A percentile compares a stretch with the other conserved stretches of the same genome.
phyloP scores from a whole-genome alignment of 148 eudicot genomes.

The Nyssa sinensis region DNA sequence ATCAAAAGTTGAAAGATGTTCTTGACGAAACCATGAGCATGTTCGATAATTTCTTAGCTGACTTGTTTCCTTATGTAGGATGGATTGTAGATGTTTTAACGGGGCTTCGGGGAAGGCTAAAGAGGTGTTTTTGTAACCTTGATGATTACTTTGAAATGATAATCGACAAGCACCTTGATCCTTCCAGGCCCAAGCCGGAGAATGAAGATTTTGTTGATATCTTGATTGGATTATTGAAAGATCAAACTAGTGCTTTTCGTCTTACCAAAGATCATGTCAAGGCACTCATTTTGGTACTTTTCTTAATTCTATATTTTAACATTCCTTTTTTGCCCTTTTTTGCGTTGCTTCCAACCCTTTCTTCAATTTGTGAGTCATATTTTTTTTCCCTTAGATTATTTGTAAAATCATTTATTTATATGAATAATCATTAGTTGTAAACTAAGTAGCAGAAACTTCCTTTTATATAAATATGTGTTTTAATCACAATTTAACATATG shows the following conservation, averaged over 20 bases:
- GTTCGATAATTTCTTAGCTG: background rate
- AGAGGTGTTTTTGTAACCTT: background rate
- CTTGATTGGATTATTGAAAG: background rate
- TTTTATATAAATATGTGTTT: no score
- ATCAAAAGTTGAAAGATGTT: background rate
- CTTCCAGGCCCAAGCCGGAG: background rate
- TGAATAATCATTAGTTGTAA: no score
- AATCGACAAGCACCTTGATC: constrained; percentile 5
- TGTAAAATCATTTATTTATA: no score
- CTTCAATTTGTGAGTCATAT: no score
- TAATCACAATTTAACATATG: no score
- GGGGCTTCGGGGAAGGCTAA: background rate
- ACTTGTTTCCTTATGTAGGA: background rate
- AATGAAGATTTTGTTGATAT: background rate
- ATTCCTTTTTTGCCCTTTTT: no score
- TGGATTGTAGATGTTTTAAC: background rate
- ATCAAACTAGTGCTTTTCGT: background rate
- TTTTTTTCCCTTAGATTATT: no score
- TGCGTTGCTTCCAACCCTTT: no score
- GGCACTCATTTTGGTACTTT: constrained; percentile 3
- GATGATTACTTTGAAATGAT: background rate
- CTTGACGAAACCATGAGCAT: background rate
- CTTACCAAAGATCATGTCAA: constrained; percentile 4
- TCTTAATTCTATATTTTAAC: no score
- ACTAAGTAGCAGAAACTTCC: no score